Conservation (phyloP, 495 filamentous ascomycete genomes). For the Rhypophila decipiens region DNA sequence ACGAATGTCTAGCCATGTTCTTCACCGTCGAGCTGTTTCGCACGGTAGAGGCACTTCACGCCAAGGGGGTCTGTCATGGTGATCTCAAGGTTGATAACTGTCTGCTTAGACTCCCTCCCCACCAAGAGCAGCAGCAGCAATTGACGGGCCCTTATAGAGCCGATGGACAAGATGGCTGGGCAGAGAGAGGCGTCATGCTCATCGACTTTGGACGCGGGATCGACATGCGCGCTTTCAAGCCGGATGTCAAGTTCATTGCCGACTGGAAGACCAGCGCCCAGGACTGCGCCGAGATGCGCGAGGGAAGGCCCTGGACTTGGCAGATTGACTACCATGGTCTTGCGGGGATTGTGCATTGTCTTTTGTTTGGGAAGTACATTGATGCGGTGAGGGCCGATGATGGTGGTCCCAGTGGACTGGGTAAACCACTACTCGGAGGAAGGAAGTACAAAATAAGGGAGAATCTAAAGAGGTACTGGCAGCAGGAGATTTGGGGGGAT, state of each 20-base stretch:
- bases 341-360: slow-evolving; percentile 73
- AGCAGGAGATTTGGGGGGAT: slow-evolving; percentile 79
- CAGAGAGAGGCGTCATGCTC: slow-evolving; percentile 67
- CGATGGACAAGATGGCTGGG: slow-evolving; percentile 73
- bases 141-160: slow-evolving; percentile 54
- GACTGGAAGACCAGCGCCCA: slow-evolving; percentile 82
- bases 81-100: slow-evolving; percentile 96
- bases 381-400: slow-evolving; percentile 60
- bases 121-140: slow-evolving; percentile 27
- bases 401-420: slow-evolving; percentile 26
- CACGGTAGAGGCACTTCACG: slow-evolving; percentile 80
- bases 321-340: slow-evolving; percentile 93
- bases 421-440: slow-evolving; percentile 30
- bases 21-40: slow-evolving; percentile 87
- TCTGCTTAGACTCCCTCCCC: slow-evolving; percentile 67
- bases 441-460: slow-evolving; percentile 64
- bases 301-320: slow-evolving; percentile 88
- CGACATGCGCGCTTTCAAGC: slow-evolving; percentile 78
- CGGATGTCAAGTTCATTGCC: slow-evolving; percentile 80
- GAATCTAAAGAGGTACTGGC: slow-evolving; percentile 87
- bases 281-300: slow-evolving; percentile 92
- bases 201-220: slow-evolving; percentile 96
- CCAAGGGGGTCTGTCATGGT: slow-evolving; percentile 76
- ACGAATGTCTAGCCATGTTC: slow-evolving; percentile 89
- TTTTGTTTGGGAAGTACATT: slow-evolving; percentile 93